Conservation (phyloP, 1,284 basidiomycete species). For the Bondarzewia mesenterica region DNA sequence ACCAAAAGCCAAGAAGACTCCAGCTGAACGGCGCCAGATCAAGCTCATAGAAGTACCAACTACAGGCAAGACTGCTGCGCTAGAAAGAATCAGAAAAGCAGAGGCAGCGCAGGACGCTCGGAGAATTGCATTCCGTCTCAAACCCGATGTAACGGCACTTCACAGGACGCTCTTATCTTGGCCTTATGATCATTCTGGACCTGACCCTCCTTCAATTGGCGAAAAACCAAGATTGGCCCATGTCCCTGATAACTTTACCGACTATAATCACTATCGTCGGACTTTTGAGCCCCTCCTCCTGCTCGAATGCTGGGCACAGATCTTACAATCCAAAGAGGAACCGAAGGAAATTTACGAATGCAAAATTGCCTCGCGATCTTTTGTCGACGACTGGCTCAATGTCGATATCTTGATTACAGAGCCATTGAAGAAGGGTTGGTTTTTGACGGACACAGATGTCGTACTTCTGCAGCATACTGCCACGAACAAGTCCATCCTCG, state of each 20-base stretch:
- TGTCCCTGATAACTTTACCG: slow-evolving; percentile 63
- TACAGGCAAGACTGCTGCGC: slow-evolving; percentile 31
- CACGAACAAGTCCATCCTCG: slow-evolving; percentile 51
- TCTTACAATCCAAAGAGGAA: slow-evolving; percentile 71
- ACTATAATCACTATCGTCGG: slow-evolving; percentile 63
- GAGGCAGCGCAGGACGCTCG: slow-evolving; percentile 55
- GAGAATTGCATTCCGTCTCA: slow-evolving; percentile 62
- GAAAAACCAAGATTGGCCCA: slow-evolving; percentile 21
- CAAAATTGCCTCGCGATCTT: slow-evolving; percentile 56
- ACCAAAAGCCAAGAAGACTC: slow-evolving; percentile 46
- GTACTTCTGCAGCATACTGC: slow-evolving; percentile 57
- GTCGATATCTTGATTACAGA: slow-evolving; percentile 58
- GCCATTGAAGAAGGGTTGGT: slow-evolving; percentile 60
- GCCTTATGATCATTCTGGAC: slow-evolving; percentile 70
- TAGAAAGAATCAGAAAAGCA: slow-evolving; percentile 32
- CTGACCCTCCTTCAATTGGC: slow-evolving; percentile 43
- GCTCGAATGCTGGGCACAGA: slow-evolving; percentile 90
- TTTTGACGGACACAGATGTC: slow-evolving; percentile 73
- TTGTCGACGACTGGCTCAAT: slow-evolving; percentile 67
- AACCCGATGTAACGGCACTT: slow-evolving; percentile 76
- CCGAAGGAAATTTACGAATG: slow-evolving; percentile 43
- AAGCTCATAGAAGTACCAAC: slow-evolving; percentile 58
- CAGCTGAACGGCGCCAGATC: slow-evolving; percentile 56
- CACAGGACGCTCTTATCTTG: slow-evolving; percentile 82
- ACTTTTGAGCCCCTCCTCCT: slow-evolving; percentile 86